These are phyloP conservation scores for Fusarium sp. DNA, from an alignment of 2,329 filamentous ascomycete genomes.

Conservation along the genomic window DNA sequence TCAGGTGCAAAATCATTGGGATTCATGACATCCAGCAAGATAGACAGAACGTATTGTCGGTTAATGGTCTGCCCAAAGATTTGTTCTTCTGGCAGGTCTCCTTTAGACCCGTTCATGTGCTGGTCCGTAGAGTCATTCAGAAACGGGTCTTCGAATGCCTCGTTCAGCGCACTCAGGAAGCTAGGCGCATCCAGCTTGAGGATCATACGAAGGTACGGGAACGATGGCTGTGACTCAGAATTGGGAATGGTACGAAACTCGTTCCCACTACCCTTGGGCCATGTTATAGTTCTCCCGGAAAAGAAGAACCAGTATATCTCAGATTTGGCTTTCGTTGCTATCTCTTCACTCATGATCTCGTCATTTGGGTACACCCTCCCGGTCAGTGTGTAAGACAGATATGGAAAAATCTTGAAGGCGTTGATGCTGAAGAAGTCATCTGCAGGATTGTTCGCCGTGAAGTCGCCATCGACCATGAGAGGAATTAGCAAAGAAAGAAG, in stretches of 20 bases:
- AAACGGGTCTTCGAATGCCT: conserved; percentile 96
- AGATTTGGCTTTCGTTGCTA: conserved; percentile 82
- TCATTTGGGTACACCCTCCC: conserved; percentile 93
- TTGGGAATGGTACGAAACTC: conserved; percentile 71
- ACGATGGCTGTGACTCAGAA: conserved; percentile 75
- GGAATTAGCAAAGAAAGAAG: conserved; percentile 77
- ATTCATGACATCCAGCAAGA: conserved; percentile 91
- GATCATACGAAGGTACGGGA: conserved; percentile 86
- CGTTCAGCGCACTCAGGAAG: conserved; percentile 94
- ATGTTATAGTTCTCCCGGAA: conserved; percentile 80
- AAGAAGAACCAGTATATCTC: conserved; percentile 96
- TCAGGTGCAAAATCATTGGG: conserved; percentile 78
- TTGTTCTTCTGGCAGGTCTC: conserved; percentile 73
- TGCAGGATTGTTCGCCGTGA: conserved; percentile 67
- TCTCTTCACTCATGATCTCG: conserved; percentile 77
- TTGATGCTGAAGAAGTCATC: conserved; percentile 75
- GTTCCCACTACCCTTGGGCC: conserved; percentile 76
- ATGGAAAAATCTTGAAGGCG: conserved; percentile 93
- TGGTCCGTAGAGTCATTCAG: conserved; percentile 83
- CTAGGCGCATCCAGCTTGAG: conserved; percentile 91
- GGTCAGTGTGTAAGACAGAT: conserved; percentile 91
- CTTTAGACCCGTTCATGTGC: conserved; percentile 63
- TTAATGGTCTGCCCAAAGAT: conserved; percentile 81
- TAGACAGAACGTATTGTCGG: conserved; percentile 91
- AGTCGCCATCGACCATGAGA: conserved; percentile 69